Conservation (phyloP, 352 stramenopile genomes). For the Pilasporangium apinafurcum region DNA sequence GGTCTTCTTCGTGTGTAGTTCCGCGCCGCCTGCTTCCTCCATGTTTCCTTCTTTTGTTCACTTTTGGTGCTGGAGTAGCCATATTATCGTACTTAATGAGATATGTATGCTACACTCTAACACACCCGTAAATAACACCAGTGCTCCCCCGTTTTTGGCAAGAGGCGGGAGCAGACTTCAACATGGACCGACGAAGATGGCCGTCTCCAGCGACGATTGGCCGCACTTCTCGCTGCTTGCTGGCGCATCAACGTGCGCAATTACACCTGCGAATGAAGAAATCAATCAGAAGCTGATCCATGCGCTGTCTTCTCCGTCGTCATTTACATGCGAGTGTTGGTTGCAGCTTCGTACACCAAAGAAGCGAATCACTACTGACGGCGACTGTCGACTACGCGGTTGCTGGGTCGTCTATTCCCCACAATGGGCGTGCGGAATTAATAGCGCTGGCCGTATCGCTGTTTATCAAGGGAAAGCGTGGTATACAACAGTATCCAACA, state of each 20-base stretch:
- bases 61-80: no score
- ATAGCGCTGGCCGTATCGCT: slow-evolving; percentile 1
- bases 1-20: no score
- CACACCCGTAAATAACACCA: no score
- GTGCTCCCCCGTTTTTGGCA: no score
- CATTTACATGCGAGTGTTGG: slow-evolving; percentile 25
- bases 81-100: no score
- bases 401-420: slow-evolving; percentile 26
- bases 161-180: no score
- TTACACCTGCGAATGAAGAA: background rate
- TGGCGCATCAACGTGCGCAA: slow-evolving; percentile 3
- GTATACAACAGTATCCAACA: background rate
- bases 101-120: no score
- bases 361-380: background rate
- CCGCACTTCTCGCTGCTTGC: slow-evolving; percentile 29
- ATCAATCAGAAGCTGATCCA: slow-evolving; percentile 1
- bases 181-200: no score
- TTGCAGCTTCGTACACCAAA: slow-evolving; percentile 17
- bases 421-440: slow-evolving; percentile 16
- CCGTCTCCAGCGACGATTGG: slow-evolving; percentile 24
- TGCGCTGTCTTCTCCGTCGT: background rate
- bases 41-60: no score
- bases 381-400: background rate
- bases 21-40: no score
- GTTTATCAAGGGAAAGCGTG: background rate